phyloP scores from a whole-genome alignment of 352 stramenopile species.

The Phytophthora ramorum region DNA sequence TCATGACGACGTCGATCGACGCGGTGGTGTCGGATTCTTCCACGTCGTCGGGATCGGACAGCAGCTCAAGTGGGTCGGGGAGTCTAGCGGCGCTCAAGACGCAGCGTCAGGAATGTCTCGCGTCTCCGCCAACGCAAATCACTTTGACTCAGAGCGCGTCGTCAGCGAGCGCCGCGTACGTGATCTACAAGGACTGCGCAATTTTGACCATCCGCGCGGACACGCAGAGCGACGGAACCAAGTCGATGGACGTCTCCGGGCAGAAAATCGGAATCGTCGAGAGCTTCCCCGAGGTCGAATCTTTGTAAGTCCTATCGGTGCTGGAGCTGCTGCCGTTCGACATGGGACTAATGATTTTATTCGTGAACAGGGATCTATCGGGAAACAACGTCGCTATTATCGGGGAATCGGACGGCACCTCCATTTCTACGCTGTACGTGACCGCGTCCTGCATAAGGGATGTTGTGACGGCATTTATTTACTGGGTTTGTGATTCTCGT shows the following conservation, averaged over 20 bases:
- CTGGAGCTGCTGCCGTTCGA: background rate
- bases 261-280: conserved; percentile 30
- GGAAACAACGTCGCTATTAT: conserved; percentile 30
- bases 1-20: background rate
- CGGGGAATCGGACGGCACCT: conserved; percentile 8
- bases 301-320: conserved; percentile 21
- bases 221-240: conserved; percentile 33
- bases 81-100: conserved; percentile 34
- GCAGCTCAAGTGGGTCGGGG: conserved; percentile 9
- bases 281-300: conserved; percentile 39
- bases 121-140: conserved; percentile 25
- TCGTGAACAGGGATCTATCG: conserved; percentile 30
- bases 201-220: conserved; percentile 36
- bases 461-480: background rate
- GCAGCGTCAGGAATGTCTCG: conserved; percentile 35
- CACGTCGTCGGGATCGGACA: background rate
- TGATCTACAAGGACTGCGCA: conserved; percentile 41
- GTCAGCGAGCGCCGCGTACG: conserved; percentile 29
- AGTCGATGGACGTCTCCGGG: conserved; percentile 37
- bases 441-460: background rate
- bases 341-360: conserved; percentile 5
- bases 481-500: conserved; percentile 2
- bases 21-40: background rate
- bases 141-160: conserved; percentile 37
- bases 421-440: conserved; percentile 31